Conservation (phyloP, 2,329 filamentous ascomycete species). For the Epichloe festucae region DNA sequence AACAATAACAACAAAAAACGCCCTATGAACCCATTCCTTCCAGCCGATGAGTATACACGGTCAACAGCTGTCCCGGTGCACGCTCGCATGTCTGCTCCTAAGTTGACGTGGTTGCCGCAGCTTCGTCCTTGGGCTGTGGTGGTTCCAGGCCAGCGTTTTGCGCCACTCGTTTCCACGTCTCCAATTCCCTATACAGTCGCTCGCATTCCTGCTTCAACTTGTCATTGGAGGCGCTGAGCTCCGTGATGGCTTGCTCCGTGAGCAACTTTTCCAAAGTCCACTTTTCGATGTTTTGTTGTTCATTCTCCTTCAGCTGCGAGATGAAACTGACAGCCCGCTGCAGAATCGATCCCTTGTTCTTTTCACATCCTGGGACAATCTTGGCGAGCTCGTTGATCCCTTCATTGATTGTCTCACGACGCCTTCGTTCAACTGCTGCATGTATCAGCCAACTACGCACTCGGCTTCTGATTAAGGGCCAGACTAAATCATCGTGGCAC, state of each 20-base stretch:
- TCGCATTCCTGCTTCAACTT: slow-evolving; percentile 74
- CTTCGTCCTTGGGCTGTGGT: slow-evolving; percentile 26
- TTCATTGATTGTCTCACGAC: slow-evolving; percentile 96
- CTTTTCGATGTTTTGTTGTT: slow-evolving; percentile 86
- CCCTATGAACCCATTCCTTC: neutral
- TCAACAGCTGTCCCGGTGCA: neutral
- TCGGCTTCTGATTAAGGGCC: too few relatives aligned
- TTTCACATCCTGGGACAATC: slow-evolving; percentile 94
- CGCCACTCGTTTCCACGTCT: slow-evolving; percentile 63
- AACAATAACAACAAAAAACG: neutral
- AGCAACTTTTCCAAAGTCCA: slow-evolving; percentile 85
- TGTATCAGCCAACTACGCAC: slow-evolving; percentile 12
- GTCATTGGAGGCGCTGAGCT: slow-evolving; percentile 76
- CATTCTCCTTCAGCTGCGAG: slow-evolving; percentile 85
- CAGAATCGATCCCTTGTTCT: slow-evolving; percentile 96
- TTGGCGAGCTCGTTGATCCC: slow-evolving; percentile 97
- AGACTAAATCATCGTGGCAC: slow-evolving; percentile 10
- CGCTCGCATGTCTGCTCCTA: slow-evolving; percentile 10
- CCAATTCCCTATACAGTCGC: slow-evolving; percentile 62
- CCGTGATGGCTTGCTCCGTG: slow-evolving; percentile 77
- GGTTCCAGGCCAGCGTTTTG: slow-evolving; percentile 44
- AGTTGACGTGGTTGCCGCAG: slow-evolving; percentile 14
- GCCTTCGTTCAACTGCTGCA: slow-evolving; percentile 73
- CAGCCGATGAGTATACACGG: neutral
- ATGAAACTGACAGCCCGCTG: slow-evolving; percentile 92